A percentile compares a stretch with the other conserved stretches of the same genome.
Conservation (phyloP, 2,329 filamentous ascomycete genomes). For the Capronia coronata region DNA sequence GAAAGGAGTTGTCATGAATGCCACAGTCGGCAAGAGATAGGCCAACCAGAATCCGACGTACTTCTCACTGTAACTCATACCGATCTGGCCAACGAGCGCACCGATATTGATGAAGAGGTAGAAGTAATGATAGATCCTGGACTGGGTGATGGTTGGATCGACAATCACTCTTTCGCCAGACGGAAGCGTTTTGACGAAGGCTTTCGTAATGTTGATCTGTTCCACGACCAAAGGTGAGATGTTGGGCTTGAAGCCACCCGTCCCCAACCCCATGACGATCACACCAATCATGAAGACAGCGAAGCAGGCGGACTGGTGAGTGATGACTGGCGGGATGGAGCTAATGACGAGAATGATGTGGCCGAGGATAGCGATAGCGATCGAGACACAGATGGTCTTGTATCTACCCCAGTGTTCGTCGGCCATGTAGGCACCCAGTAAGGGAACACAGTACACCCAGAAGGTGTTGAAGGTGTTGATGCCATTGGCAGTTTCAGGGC, state of each 20-base stretch:
- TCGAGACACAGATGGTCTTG: constrained; percentile 33
- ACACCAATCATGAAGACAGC: constrained; percentile 30
- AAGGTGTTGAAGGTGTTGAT: constrained; percentile 53
- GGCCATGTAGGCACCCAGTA: constrained; percentile 35
- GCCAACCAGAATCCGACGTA: constrained; percentile 70
- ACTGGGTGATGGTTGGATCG: constrained; percentile 61
- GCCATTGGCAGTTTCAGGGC: constrained; percentile 50
- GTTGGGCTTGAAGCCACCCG: constrained; percentile 74
- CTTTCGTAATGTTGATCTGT: constrained; percentile 56
- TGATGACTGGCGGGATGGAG: constrained; percentile 26
- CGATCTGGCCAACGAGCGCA: constrained; percentile 54
- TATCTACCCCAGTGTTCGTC: constrained; percentile 51
- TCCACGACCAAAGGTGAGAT: constrained; percentile 65
- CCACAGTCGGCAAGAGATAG: constrained; percentile 59
- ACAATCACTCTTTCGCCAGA: constrained; percentile 62
- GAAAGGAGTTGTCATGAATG: constrained; percentile 57
- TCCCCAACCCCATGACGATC: constrained; percentile 36
- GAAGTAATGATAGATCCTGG: constrained; percentile 62
- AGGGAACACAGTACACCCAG: constrained; percentile 40
- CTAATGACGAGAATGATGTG: constrained; percentile 29
- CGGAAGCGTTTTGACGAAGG: constrained; percentile 50
- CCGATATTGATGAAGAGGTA: constrained; percentile 65
- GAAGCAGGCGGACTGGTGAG: constrained; percentile 28
- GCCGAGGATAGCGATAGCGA: constrained; percentile 34
- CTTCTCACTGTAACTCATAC: constrained; percentile 65